Evolutionary conservation across 768 basidiomycete genomes (phyloP), one percentile per base, ranked within the genome.

Genomic region (Mycena capillaripes): DNA sequence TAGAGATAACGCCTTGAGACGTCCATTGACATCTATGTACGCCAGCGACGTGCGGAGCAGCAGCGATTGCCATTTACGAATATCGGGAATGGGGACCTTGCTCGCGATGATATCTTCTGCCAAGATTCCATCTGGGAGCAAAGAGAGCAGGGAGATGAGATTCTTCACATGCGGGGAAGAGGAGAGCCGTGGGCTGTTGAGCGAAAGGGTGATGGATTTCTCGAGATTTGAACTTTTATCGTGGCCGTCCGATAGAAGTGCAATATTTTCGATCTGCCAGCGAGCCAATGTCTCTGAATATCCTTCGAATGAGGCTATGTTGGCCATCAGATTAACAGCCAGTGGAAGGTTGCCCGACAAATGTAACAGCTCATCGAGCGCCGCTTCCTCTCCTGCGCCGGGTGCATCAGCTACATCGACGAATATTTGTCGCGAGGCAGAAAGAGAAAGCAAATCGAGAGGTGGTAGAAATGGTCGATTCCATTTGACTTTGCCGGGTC

Each of bases 211-310:
- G 23, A 70, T 70, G 32, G 60, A 70, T 38, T 36, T 62, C 30
- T 62, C 68, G 23, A 70, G 68, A 36, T 70, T 70, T 1, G 68
- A 70, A 1, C 23, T 30, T 29, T 70, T 70, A 12, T 46, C 27
- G 23, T 44, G 44, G 3, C 69, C 69, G 8, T 60, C 64, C 11
- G 70, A 60, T 21, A 71, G 21, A 10, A 71, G 40, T 1, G 48
- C 19, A 17, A 50, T 61, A 17, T 23, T 58, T 27, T 71, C 70
- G 1, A 6, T 6, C 50, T 61, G 34, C 63, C 63, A 71, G 2
- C 70, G 70, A 48, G 48, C n/a, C 5, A 71, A 14, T 0, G 58
- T 55, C 6, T 11, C 17, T 2, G 32, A 40, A 29, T 66, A 66
- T 23, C 64, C 70, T 23, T 66, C 70, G 19, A 66, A 65, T 2